Percentiles rank a stretch among this genome's conserved stretches.
These are phyloP conservation scores for Plantago elongata DNA, from an alignment of 257 asterid species.

Conservation along the genomic window DNA sequence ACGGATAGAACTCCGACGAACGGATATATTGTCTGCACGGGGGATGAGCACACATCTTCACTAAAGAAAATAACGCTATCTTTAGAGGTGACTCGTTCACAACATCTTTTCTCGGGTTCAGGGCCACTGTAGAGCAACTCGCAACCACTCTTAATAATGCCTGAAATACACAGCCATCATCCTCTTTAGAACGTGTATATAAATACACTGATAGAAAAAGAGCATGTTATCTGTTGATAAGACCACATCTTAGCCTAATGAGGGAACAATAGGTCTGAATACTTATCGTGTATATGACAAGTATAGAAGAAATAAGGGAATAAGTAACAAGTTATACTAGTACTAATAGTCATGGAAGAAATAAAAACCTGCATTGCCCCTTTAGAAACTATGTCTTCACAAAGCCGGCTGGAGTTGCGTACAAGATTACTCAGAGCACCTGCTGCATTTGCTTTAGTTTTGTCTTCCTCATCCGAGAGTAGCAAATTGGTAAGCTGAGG, in stretches of 20 bases:
- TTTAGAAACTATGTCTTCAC: constrained; percentile 83
- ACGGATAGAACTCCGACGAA: constrained; percentile 65
- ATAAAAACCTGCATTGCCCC: constrained; percentile 89
- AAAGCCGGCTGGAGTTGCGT: constrained; percentile 87
- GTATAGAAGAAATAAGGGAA: background rate
- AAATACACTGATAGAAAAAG: no score
- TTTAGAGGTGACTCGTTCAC: constrained; percentile 80
- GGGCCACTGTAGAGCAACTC: constrained; percentile 65
- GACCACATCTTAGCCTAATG: no score
- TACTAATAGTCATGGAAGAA: constrained; percentile 1
- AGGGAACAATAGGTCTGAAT: background rate
- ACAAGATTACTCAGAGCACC: constrained; percentile 98
- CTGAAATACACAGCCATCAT: constrained; percentile 33
- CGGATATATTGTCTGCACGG: constrained; percentile 74
- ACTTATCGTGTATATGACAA: background rate
- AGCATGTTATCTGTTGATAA: no score
- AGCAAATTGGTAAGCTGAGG: constrained; percentile 79
- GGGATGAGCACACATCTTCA: constrained; percentile 94
- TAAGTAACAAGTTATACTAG: background rate
- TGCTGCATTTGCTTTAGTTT: constrained; percentile 97
- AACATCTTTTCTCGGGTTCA: constrained; percentile 70
- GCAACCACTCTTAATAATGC: constrained; percentile 84
- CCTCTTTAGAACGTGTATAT: constrained; percentile 1
- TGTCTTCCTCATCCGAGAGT: constrained; percentile 85
- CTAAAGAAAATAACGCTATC: constrained; percentile 80